A percentile compares a stretch with the other conserved stretches of the same genome.
These are phyloP conservation scores for Ophiostoma sp. DNA, from an alignment of 2,329 filamentous ascomycete species.

Conservation along the genomic window DNA sequence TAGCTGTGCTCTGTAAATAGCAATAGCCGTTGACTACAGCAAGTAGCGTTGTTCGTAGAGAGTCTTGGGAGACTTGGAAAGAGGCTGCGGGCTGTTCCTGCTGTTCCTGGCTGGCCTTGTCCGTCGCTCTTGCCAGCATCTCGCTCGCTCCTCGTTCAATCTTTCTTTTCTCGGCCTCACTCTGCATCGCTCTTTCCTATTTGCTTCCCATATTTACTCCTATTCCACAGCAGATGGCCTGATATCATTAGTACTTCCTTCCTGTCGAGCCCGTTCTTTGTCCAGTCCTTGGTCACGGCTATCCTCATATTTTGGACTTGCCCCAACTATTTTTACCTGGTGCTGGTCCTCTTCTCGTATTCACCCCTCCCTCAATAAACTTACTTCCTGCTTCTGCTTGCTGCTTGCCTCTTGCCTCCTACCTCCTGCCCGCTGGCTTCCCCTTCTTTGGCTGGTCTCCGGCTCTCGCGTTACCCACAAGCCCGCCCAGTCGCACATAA, in stretches of 20 bases:
- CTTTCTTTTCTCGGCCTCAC: background rate
- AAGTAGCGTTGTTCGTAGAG: background rate
- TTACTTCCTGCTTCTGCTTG: background rate
- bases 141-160: background rate
- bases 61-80: background rate
- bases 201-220: background rate
- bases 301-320: background rate
- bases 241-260: background rate
- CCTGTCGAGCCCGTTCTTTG: background rate
- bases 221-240: background rate
- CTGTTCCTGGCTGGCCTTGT: conserved; percentile 9
- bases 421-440: background rate
- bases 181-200: background rate
- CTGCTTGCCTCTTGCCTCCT: background rate
- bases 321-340: background rate
- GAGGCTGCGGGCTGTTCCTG: conserved; percentile 1
- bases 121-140: background rate
- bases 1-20: background rate
- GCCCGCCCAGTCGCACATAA: background rate
- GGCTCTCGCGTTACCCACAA: conserved; percentile 14
- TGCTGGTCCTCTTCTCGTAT: conserved; percentile 13
- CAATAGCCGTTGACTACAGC: background rate
- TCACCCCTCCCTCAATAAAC: background rate
- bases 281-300: conserved; percentile 2
- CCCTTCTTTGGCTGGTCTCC: conserved; percentile 12